These are phyloP conservation scores for Picochlorum sp. DNA, from an alignment of 139 green algal species.

Conservation along the genomic window DNA sequence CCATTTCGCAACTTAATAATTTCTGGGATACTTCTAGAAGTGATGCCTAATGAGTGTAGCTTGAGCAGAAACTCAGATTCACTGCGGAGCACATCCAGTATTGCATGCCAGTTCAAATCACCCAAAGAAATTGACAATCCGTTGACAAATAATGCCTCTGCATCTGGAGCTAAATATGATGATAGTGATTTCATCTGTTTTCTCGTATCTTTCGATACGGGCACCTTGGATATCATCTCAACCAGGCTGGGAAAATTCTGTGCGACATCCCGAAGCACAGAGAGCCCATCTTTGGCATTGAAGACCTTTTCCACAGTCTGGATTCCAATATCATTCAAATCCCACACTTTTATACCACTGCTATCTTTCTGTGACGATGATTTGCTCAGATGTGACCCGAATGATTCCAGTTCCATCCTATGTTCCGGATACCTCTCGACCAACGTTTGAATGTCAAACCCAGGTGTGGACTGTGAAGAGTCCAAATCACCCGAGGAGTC, in stretches of 20 bases:
- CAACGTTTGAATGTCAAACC: constrained; percentile 67
- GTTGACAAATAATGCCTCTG: constrained; percentile 70
- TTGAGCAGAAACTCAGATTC: constrained; percentile 43
- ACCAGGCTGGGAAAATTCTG: constrained; percentile 82
- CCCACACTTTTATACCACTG: constrained; percentile 45
- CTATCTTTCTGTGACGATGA: constrained; percentile 43
- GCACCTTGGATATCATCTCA: constrained; percentile 48
- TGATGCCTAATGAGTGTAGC: constrained; percentile 37
- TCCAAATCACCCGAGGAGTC: not conserved
- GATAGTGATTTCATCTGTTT: constrained; percentile 7
- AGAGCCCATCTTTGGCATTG: constrained; percentile 59
- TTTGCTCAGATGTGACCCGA: constrained; percentile 60
- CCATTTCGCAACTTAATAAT: constrained; percentile 6
- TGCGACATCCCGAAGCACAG: constrained; percentile 61
- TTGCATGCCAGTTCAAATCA: constrained; percentile 55
- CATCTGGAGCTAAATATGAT: constrained; percentile 28
- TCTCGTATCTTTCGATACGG: constrained; percentile 30
- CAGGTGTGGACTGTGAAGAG: constrained; percentile 40
- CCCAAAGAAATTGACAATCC: constrained; percentile 51
- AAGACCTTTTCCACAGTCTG: constrained; percentile 68
- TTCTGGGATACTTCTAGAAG: constrained; percentile 11
- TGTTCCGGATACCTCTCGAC: constrained; percentile 42
- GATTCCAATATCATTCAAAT: constrained; percentile 80
- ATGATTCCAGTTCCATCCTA: constrained; percentile 59
- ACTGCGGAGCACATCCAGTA: constrained; percentile 37